Base-by-base conservation (phyloP, 768 basidiomycete genomes). In the Sistotremastrum suecicum region DNA sequence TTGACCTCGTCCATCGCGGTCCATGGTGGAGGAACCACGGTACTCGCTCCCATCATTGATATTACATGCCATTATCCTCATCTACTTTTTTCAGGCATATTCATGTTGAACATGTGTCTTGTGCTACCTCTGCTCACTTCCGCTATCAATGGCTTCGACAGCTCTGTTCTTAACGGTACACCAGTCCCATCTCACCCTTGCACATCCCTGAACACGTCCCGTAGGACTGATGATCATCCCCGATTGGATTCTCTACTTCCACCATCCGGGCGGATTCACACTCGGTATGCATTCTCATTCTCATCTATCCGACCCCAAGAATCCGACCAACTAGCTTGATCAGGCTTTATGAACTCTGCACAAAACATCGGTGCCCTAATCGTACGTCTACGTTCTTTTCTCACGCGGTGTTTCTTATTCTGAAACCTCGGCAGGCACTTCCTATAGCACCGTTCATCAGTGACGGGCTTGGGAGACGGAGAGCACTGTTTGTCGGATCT, bases 201-300 rank as follows among this genome's bases (percentile, higher is more conserved):
- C n/a, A n/a, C 40, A 32, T 20, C 34, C 11, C 34, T 12, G 33
- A 36, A 29, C 38, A 12, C 43, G 8, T 29, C 41, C 32, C 7
- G 2, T 48, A 80, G 81, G 80, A 47, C 64, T 84, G 31, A 80
- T 82, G 58, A 76, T 81, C 48, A 60, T 83, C 29, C 75, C 75
- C 8, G 71, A 70, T 34, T 83, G 80, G 78, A 68, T 75, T 54
- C 48, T 63, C 0, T 75, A 67, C 54, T 82, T 79, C 54, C 46
- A 67, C 41, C 42, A 69, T 47, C 81, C 82, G 3, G 52, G 63
- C 37, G 73, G 75, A 3, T 69, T 64, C 53, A 63, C 59, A 10
- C 54, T 80, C 44, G 78, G 78, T 73, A 43, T 9, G 46, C 46
- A 12, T 34, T 7, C 6, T 28, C 12, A 38, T 20, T 9, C 28